These are phyloP conservation scores for Naganishia vishniacii DNA, from an alignment of 768 basidiomycete genomes.

Conservation along the genomic window DNA sequence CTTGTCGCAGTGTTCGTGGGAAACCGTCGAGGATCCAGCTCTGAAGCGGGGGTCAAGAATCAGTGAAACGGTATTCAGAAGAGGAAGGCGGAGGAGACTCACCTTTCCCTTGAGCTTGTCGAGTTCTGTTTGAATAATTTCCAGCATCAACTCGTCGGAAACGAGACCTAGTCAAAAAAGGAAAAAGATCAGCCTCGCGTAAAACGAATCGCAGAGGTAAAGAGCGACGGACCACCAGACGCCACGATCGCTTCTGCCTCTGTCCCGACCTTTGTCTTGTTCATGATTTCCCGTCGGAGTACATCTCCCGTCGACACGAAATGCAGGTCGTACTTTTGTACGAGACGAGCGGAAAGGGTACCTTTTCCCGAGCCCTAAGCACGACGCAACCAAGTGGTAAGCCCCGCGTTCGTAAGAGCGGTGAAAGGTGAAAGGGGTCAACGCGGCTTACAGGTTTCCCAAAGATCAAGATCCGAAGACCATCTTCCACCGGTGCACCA, in stretches of 20 bases:
- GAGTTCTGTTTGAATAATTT: constrained; percentile 44
- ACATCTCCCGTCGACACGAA: constrained; percentile 50
- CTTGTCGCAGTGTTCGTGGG: constrained; percentile 48
- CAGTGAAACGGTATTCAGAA: not conserved
- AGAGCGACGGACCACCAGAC: constrained; percentile 41
- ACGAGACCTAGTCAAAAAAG: too few relatives aligned
- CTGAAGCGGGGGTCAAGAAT: constrained; percentile 22
- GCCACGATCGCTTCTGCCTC: constrained; percentile 46
- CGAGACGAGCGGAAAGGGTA: constrained; percentile 34
- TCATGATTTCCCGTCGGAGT: constrained; percentile 46
- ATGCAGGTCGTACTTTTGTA: constrained; percentile 47
- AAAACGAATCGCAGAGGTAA: too few relatives aligned
- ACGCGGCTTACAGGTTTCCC: constrained; percentile 46
- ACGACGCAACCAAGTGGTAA: not conserved
- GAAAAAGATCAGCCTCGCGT: too few relatives aligned
- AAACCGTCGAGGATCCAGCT: constrained; percentile 50
- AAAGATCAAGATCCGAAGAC: constrained; percentile 48
- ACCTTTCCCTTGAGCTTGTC: constrained; percentile 46
- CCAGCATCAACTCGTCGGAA: constrained; percentile 47
- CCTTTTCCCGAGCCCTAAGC: constrained; percentile 35
- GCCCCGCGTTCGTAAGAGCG: too few relatives aligned
- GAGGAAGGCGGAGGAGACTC: constrained; percentile 2
- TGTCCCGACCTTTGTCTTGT: constrained; percentile 40
- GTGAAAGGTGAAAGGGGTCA: not conserved
- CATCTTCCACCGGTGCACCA: constrained; percentile 20